Conservation (phyloP, 108 stramenopile species). For the Discostella stelligeroides region DNA sequence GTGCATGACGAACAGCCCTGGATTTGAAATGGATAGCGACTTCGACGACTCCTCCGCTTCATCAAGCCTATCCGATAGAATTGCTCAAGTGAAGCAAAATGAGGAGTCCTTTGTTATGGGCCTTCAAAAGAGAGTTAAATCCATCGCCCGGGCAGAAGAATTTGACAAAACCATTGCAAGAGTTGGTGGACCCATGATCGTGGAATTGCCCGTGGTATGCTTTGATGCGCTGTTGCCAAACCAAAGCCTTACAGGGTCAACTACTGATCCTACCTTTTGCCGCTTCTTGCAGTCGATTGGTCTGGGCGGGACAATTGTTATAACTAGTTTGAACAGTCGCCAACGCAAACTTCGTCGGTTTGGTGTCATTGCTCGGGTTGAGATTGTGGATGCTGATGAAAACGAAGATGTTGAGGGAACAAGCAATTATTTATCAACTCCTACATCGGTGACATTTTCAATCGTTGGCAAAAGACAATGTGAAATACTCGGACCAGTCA, state of each 20-base stretch:
- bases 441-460: slow-evolving; percentile 66
- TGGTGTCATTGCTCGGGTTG: slow-evolving; percentile 55
- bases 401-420: slow-evolving; percentile 6
- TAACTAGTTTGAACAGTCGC: slow-evolving; percentile 52
- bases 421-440: slow-evolving; percentile 5
- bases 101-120: slow-evolving; percentile 24
- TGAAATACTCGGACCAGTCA: slow-evolving; percentile 27
- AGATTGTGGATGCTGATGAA: slow-evolving; percentile 50
- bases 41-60: background rate
- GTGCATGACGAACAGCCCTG: too few species aligned
- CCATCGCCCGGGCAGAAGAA: slow-evolving; percentile 18
- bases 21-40: too few species aligned
- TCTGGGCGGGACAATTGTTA: slow-evolving; percentile 66
- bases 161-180: slow-evolving; percentile 11
- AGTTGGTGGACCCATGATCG: background rate
- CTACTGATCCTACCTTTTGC: slow-evolving; percentile 66
- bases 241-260: slow-evolving; percentile 56
- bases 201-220: slow-evolving; percentile 52
- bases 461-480: slow-evolving; percentile 45
- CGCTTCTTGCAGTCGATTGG: slow-evolving; percentile 49
- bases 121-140: slow-evolving; percentile 23
- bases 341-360: slow-evolving; percentile 53
- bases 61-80: slow-evolving; percentile 11
- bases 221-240: slow-evolving; percentile 65
- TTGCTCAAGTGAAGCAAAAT: slow-evolving; percentile 9